phyloP scores from a whole-genome alignment of 345 rosid genomes.

The Nephelium lappaceum region DNA sequence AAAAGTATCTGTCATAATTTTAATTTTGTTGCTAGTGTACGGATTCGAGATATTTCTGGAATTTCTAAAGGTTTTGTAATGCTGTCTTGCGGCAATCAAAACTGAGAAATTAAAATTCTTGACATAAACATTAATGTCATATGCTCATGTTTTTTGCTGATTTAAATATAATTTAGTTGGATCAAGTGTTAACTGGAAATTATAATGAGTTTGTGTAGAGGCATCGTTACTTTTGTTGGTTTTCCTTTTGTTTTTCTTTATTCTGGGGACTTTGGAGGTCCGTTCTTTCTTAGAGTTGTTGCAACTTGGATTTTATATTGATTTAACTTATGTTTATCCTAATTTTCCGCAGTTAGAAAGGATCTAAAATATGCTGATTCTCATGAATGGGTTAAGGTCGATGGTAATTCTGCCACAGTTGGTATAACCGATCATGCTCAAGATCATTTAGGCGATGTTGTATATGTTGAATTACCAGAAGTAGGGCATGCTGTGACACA shows the following conservation, averaged over 20 bases:
- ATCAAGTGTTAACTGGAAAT: neutral
- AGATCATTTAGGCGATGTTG: conserved; percentile 96
- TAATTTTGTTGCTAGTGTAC: conserved; percentile 1
- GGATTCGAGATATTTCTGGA: neutral
- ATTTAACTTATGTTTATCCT: conserved; percentile 1
- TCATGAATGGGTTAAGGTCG: conserved; percentile 95
- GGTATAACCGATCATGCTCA: conserved; percentile 99
- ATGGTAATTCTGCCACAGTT: conserved; percentile 70
- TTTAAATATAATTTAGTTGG: neutral
- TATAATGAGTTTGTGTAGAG: neutral
- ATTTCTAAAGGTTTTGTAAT: neutral
- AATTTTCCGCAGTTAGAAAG: conserved; percentile 57
- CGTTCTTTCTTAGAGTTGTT: neutral
- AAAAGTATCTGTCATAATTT: neutral
- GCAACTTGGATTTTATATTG: conserved; percentile 4
- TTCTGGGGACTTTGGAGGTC: neutral
- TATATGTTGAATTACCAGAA: conserved; percentile 89
- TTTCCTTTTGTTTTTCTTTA: neutral
- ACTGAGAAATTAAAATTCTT: neutral
- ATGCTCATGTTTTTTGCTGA: neutral
- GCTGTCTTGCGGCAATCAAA: neutral
- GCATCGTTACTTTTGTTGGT: neutral
- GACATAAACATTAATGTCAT: neutral
- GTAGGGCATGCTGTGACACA: conserved; percentile 65
- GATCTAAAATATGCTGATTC: conserved; percentile 84